Conservation (phyloP, 495 filamentous ascomycete genomes). For the Parathielavia appendiculata region DNA sequence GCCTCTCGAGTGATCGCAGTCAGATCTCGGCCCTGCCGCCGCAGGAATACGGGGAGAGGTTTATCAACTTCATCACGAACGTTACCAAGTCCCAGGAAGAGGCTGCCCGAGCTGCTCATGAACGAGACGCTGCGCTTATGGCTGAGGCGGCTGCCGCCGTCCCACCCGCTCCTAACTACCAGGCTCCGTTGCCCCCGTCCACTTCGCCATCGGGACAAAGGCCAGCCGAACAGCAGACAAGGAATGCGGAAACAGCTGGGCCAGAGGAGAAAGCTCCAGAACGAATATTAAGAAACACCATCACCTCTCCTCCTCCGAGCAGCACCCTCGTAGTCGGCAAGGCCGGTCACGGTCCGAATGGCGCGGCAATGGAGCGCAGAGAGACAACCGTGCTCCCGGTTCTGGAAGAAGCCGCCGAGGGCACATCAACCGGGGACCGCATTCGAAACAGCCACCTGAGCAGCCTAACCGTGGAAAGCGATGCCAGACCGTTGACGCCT, state of each 20-base stretch:
- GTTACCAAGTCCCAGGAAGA: conserved; percentile 87
- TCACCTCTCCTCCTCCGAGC: conserved; percentile 38
- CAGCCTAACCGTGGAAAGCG: conserved; percentile 38
- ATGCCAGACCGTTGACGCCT: conserved; percentile 40
- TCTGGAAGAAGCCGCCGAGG: conserved; percentile 86
- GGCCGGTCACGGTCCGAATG: conserved; percentile 48
- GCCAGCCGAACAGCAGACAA: conserved; percentile 36
- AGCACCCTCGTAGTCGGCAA: conserved; percentile 45
- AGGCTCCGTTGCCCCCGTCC: conserved; percentile 43
- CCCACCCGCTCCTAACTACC: conserved; percentile 42
- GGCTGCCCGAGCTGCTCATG: conserved; percentile 58
- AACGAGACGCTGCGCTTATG: conserved; percentile 40
- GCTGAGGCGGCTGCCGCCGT: conserved; percentile 33
- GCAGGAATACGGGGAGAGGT: conserved; percentile 86
- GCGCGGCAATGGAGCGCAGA: conserved; percentile 45
- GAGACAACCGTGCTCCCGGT: conserved; percentile 74
- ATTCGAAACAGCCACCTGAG: conserved; percentile 40
- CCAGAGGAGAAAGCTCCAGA: conserved; percentile 47
- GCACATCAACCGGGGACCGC: conserved; percentile 58
- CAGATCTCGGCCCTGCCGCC: conserved; percentile 94
- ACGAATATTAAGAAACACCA: conserved; percentile 44
- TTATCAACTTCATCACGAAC: conserved; percentile 84
- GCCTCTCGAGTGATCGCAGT: conserved; percentile 68
- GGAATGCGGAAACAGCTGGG: conserved; percentile 33
- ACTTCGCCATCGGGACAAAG: conserved; percentile 40